Evolutionary conservation across 257 asterid species (phyloP).

Genomic region (Rehmannia glutinosa): DNA sequence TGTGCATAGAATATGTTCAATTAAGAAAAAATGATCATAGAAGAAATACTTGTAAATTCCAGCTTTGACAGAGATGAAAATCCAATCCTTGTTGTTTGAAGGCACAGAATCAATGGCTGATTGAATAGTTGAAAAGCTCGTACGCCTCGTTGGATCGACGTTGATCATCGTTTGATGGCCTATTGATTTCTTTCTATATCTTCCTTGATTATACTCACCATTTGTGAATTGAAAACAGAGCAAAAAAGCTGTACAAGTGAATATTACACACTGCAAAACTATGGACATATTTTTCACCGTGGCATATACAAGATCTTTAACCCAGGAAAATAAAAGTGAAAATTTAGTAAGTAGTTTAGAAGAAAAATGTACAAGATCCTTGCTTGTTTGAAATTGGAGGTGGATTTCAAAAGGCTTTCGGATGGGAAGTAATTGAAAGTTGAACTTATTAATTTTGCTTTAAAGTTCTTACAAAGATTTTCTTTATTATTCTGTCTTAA

Average conservation of each 20-base stretch:
- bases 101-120: slow-evolving; percentile 54
- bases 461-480: slow-evolving; percentile 2
- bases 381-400: neutral
- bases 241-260: neutral
- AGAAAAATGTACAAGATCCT: no score
- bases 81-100: slow-evolving; percentile 37
- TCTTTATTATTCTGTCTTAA: neutral
- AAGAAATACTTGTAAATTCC: slow-evolving; percentile 42
- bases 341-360: neutral
- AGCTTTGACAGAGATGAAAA: slow-evolving; percentile 37
- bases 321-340: neutral
- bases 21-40: neutral
- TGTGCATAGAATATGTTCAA: neutral
- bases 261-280: neutral
- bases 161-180: slow-evolving; percentile 15
- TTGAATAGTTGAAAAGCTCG: slow-evolving; percentile 36
- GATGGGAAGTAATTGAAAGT: neutral
- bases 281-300: slow-evolving; percentile 2
- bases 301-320: neutral
- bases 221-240: slow-evolving; percentile 7
- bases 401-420: slow-evolving; percentile 13
- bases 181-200: neutral
- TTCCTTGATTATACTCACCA: neutral
- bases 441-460: neutral
- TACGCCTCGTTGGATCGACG: slow-evolving; percentile 31